These are phyloP conservation scores for Gossypium turneri DNA, from an alignment of 345 rosid genomes.

Conservation along the genomic window DNA sequence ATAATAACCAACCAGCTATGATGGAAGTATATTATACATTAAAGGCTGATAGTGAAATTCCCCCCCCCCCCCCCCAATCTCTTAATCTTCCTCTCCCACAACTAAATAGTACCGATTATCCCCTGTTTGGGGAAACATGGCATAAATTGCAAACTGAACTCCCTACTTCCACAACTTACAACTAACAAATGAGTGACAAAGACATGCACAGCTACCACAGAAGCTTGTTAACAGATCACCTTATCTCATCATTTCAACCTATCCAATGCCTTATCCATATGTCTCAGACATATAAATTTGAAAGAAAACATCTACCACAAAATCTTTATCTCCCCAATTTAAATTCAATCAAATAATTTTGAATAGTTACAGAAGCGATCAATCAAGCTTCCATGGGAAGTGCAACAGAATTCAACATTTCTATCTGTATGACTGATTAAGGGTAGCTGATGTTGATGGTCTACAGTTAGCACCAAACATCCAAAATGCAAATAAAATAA, in stretches of 20 bases:
- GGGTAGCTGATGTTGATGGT: no score
- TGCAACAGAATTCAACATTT: no score
- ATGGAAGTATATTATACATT: not conserved
- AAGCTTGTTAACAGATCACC: not conserved
- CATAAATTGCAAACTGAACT: not conserved
- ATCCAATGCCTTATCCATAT: not conserved
- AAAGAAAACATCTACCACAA: slow-evolving; percentile 35
- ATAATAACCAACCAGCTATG: not conserved
- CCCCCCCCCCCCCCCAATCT: not conserved
- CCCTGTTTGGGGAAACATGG: not conserved
- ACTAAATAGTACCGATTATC: not conserved
- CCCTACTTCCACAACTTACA: not conserved
- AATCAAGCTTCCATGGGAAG: not conserved
- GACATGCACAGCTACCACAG: not conserved
- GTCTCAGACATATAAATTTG: not conserved
- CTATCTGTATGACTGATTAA: no score
- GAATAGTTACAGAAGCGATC: not conserved
- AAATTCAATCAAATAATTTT: not conserved
- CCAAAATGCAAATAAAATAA: not conserved
- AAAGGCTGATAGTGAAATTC: not conserved
- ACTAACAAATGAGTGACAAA: not conserved
- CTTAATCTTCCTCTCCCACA: not conserved
- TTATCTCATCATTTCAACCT: not conserved
- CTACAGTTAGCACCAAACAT: no score
- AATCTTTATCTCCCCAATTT: slow-evolving; percentile 30